Conservation (phyloP, 768 basidiomycete genomes). For the Candolleomyces eurysporus region DNA sequence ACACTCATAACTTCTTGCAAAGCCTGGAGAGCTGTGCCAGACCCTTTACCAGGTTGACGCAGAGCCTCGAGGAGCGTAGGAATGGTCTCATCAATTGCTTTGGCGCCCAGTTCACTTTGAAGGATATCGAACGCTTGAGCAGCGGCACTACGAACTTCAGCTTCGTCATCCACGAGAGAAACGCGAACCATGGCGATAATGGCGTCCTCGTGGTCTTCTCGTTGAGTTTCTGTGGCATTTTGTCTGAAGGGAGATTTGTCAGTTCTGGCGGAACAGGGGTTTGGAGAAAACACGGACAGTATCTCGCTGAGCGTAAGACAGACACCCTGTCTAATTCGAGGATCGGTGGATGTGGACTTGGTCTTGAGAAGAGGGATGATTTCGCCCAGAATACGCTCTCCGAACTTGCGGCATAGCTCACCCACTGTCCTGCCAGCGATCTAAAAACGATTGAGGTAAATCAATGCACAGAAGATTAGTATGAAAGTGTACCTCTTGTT, state of each 20-base stretch:
- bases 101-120: conserved; percentile 88
- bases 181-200: conserved; percentile 83
- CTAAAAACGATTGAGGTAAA: conserved; percentile 1
- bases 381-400: conserved; percentile 85
- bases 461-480: background rate
- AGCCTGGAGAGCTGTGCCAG: conserved; percentile 94
- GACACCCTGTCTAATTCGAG: conserved; percentile 76
- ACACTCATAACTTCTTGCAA: conserved; percentile 93
- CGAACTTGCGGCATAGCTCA: conserved; percentile 93
- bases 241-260: conserved; percentile 46
- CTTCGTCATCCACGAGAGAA: conserved; percentile 86
- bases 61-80: conserved; percentile 93
- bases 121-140: conserved; percentile 86
- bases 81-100: conserved; percentile 95
- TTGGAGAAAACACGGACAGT: conserved; percentile 51
- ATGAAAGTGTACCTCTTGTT: conserved; percentile 69
- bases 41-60: conserved; percentile 86
- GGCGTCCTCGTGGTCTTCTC: conserved; percentile 85
- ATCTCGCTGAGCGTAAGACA: conserved; percentile 87
- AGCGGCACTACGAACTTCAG: conserved; percentile 84
- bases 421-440: conserved; percentile 76
- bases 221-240: conserved; percentile 77
- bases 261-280: background rate
- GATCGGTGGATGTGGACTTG: conserved; percentile 58
- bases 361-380: conserved; percentile 77